phyloP scores from a whole-genome alignment of 768 basidiomycete species.

The Tylopilus plumbeoviolaceoides region DNA sequence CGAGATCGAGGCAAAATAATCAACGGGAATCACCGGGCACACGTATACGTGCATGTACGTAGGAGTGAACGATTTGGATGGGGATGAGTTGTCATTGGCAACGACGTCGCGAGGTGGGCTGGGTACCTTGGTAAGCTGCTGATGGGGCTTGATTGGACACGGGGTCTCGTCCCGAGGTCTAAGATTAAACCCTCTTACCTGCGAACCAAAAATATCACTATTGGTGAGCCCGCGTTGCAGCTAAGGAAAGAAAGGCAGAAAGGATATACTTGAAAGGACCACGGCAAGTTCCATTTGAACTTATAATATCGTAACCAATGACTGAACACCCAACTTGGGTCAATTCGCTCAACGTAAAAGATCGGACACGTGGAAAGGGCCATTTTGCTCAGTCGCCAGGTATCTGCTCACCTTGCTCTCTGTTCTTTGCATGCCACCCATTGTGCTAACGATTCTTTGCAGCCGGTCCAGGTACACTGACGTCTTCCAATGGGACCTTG shows the following conservation, averaged over 20 bases:
- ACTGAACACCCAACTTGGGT: neutral
- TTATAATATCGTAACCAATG: neutral
- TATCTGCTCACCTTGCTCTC: neutral
- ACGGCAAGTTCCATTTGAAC: neutral
- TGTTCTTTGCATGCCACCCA: neutral
- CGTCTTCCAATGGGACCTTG: neutral
- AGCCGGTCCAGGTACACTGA: neutral
- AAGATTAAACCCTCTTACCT: slow-evolving; percentile 1
- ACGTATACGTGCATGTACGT: neutral
- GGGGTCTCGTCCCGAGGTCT: neutral
- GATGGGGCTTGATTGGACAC: slow-evolving; percentile 2
- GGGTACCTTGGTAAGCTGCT: neutral
- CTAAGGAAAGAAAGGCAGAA: neutral
- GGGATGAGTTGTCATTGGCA: slow-evolving; percentile 10
- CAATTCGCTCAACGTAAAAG: neutral
- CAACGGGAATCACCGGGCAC: slow-evolving; percentile 14
- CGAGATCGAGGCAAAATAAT: slow-evolving; percentile 4
- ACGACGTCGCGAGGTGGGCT: slow-evolving; percentile 4
- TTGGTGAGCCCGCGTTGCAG: neutral
- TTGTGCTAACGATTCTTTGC: neutral
- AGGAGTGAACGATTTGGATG: neutral
- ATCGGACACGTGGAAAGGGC: neutral
- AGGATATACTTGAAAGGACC: neutral
- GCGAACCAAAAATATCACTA: neutral
- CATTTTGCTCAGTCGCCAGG: neutral